Evolutionary conservation across 495 filamentous ascomycete genomes (phyloP), one percentile per base, ranked within the genome.

Genomic region (Neurospora africana): DNA sequence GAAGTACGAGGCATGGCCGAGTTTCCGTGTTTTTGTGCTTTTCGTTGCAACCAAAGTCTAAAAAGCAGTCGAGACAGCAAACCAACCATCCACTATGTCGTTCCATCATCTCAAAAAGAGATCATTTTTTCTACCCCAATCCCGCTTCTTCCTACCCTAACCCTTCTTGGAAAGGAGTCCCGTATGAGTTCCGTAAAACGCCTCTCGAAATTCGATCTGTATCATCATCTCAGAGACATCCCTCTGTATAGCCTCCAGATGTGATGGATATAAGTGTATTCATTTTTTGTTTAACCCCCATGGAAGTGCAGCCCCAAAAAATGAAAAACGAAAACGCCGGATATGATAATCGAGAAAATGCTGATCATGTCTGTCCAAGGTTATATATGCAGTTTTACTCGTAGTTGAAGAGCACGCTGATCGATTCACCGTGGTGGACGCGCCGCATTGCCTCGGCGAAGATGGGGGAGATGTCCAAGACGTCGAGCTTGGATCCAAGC

Each of bases 401-500:
- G 76, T 95, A 93, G 83, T 95, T 92, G 83, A 99, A 98, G 68
- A 99, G 85, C 71, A 93, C 92, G 80, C 93, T 97, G 78, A 99
- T 95, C 76, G 93, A 97, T 84, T 99, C 95, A 68, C 95, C 95
- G 83, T 98, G 93, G 82, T 99, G 95, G 68, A 98, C 96, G 68
- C 95, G 87, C 71, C 95, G 89, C 76, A 98, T 97, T 13, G 95
- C 95, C 90, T 99, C 95, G 47, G 93, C 95, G 84, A 99, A 98
- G 72, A 95, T 89, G 71, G 90, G 86, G 38, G 92, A 92, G 44
- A 99, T 89, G 76, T 98, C 96, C 74, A 98, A 80, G 72, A 97
- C 93, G 81, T 96, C 93, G n/a, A 99, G 85, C 84, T 98, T 98
- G 5, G 88, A 87, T 78, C 94, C 71, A 84, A 80, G 72, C 53